Evolutionary conservation across 257 asterid species (phyloP).

Genomic region (Salvia hispanica): DNA sequence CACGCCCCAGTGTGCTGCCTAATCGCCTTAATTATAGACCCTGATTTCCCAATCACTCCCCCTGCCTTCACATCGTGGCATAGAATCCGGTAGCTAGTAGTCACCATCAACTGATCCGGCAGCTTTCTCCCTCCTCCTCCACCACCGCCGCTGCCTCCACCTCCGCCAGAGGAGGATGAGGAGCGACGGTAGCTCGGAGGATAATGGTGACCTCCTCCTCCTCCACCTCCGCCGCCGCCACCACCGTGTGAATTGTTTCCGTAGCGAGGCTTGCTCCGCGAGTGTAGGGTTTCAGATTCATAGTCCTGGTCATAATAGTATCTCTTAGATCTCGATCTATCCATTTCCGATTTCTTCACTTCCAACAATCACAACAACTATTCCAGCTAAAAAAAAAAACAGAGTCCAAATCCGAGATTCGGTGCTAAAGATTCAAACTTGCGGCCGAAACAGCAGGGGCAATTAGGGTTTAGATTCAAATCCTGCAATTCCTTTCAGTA

Average conservation of each 20-base stretch:
- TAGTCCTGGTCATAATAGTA: conserved; percentile 77
- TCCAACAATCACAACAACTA: conserved; percentile 8
- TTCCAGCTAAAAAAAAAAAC: not conserved
- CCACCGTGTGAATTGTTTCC: conserved; percentile 47
- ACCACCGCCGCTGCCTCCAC: conserved; percentile 30
- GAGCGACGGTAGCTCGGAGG: conserved; percentile 51
- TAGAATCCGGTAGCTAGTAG: conserved; percentile 78
- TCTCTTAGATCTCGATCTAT: conserved; percentile 87
- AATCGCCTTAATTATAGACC: conserved; percentile 78
- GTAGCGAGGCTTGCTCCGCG: conserved; percentile 56
- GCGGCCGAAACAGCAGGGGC: conserved; percentile 28
- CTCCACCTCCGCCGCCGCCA: conserved; percentile 32
- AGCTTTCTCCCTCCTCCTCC: conserved; percentile 58
- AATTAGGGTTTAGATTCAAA: conserved; percentile 49
- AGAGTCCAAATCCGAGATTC: conserved; percentile 31
- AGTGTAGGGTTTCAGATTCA: conserved; percentile 64
- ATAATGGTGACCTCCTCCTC: conserved; percentile 48
- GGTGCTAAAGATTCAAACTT: conserved; percentile 11
- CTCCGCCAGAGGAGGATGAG: conserved; percentile 31
- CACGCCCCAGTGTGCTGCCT: conserved; percentile 96
- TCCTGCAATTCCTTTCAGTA: conserved; percentile 25
- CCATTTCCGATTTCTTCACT: conserved; percentile 46
- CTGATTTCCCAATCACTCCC: conserved; percentile 94
- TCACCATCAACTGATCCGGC: conserved; percentile 66
- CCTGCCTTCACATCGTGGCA: conserved; percentile 89